Base-by-base conservation (phyloP, 108 stramenopile species). In the Cyclostephanos tholiformis region DNA sequence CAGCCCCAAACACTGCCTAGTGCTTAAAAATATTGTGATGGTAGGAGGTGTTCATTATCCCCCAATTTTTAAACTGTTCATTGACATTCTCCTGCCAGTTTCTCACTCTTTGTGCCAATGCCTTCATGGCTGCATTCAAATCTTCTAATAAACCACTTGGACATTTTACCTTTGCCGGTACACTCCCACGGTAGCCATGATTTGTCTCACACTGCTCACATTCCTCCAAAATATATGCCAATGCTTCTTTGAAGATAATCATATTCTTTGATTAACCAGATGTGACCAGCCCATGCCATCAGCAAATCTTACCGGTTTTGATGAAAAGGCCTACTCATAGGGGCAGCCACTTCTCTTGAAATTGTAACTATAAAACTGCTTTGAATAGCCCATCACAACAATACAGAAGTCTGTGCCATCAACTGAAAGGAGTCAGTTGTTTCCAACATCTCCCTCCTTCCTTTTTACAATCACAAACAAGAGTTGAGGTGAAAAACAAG, bases 281-380 rank as follows among this genome's bases (percentile, higher is more conserved):
- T 8, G 23, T 13, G 41, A 32, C 67, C 22, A 76, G 82, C 11
- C 82, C 82, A 77, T 43, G 2, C 16, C 46, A 38, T 71, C 76
- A 82, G 55, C 48, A 59, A 51, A 76, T 67, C 41, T 77, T 46
- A 2, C 76, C 70, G 7, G 65, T 62, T 13, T 55, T 63, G 23
- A 82, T 76, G 48, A 36, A 62, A 13, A 72, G 11, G 2, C 63
- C 82, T 50, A 77, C 49, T 82, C 76, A 64, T 77, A 82, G 3
- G 65, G 63, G 13, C 65, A 35, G 5, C 75, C 76, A 27, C 70
- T 29, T 6, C 32, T 26, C 25, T 76, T 53, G 64, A 76, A 76
- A 12, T 82, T 82, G 57, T 66, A 39, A n/a, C 19, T 36, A 27
- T 41, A 73, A 41, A 57, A 69, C 1, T 2, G 1, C 53, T 38